A percentile compares a stretch with the other conserved stretches of the same genome.
Conservation (phyloP, 768 basidiomycete species). For the Mycena kentingensis region DNA sequence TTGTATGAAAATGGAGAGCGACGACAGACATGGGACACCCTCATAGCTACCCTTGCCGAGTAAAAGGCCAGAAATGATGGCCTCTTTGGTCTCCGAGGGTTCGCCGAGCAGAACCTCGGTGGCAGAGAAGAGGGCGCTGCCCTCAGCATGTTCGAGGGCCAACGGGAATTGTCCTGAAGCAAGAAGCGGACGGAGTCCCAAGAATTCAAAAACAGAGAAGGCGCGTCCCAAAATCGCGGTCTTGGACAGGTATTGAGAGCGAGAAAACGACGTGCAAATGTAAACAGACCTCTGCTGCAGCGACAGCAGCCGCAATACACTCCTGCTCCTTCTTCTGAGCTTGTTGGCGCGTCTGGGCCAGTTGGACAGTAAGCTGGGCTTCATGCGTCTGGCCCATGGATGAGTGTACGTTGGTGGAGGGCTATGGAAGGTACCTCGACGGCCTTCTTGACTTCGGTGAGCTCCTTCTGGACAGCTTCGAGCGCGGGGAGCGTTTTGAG, state of each 20-base stretch:
- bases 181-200: slow-evolving; percentile 58
- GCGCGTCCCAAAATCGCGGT: slow-evolving; percentile 43
- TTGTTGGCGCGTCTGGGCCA: slow-evolving; percentile 55
- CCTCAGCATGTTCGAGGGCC: slow-evolving; percentile 53
- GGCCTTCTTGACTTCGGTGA: slow-evolving; percentile 81
- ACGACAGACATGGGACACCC: slow-evolving; percentile 61
- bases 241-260: slow-evolving; percentile 34
- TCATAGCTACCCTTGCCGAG: slow-evolving; percentile 60
- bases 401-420: not conserved
- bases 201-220: slow-evolving; percentile 56
- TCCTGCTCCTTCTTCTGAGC: slow-evolving; percentile 57
- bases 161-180: slow-evolving; percentile 43
- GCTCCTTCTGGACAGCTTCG: slow-evolving; percentile 78
- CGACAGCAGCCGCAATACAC: slow-evolving; percentile 56
- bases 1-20: slow-evolving; percentile 7
- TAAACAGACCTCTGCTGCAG: slow-evolving; percentile 56
- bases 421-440: slow-evolving; percentile 62
- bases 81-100: slow-evolving; percentile 51
- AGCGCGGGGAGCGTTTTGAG: slow-evolving; percentile 73
- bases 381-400: slow-evolving; percentile 56
- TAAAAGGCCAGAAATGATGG: slow-evolving; percentile 57
- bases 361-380: slow-evolving; percentile 58
- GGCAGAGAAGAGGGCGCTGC: slow-evolving; percentile 53
- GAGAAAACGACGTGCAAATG: slow-evolving; percentile 2
- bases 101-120: slow-evolving; percentile 58